Conservation (phyloP, 2,329 filamentous ascomycete species). For the Diplodia seriata region DNA sequence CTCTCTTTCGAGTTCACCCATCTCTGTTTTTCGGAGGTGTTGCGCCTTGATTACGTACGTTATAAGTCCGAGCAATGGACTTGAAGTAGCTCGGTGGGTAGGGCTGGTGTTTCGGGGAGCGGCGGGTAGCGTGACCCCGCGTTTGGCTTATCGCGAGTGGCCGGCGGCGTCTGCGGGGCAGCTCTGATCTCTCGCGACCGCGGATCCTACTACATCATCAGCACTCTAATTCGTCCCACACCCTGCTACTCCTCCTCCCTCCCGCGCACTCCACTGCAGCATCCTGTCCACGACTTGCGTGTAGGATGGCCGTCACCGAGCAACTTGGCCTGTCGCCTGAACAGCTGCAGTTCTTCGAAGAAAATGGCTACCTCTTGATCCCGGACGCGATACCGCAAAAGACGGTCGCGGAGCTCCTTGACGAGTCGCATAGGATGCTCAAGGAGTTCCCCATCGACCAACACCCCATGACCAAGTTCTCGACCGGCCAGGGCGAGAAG, state of each 20-base stretch:
- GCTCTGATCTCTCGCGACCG: conserved; percentile 13
- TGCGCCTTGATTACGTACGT: no score
- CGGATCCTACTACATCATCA: conserved; percentile 14
- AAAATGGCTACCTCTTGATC: conserved; percentile 90
- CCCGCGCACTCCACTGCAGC: neutral
- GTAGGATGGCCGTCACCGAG: conserved; percentile 15
- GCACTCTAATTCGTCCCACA: neutral
- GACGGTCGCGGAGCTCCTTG: conserved; percentile 72
- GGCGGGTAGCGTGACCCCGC: conserved; percentile 22
- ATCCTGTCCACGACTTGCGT: neutral
- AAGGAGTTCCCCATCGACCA: conserved; percentile 76
- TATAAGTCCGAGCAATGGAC: no score
- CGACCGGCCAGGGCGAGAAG: conserved; percentile 74
- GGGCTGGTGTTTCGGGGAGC: neutral
- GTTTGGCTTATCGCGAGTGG: conserved; percentile 16
- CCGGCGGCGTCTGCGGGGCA: conserved; percentile 24
- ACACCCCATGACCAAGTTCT: conserved; percentile 94
- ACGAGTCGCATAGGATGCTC: conserved; percentile 77
- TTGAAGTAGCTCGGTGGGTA: neutral
- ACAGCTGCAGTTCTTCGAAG: conserved; percentile 75
- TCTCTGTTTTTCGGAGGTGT: no score
- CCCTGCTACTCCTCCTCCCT: neutral
- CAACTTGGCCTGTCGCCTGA: conserved; percentile 68
- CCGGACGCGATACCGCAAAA: conserved; percentile 73
- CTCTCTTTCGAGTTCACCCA: neutral